Base-by-base conservation (phyloP, 768 basidiomycete species). In the Gloeostereum incarnatum region DNA sequence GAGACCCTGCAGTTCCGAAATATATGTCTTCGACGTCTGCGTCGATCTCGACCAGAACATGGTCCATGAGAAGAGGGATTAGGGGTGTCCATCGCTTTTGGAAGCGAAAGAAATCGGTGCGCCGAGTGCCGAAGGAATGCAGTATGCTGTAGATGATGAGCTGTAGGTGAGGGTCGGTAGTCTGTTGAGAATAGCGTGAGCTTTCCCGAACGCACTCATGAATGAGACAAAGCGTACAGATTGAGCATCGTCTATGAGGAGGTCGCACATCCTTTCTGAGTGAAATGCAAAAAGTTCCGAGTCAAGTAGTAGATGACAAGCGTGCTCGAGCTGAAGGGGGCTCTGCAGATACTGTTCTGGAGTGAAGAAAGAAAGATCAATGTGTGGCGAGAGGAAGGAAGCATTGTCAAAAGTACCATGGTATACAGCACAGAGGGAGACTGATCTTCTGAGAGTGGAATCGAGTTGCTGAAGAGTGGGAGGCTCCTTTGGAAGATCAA, bases 281-380 rank as follows among this genome's bases (percentile, higher is more conserved):
- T 97, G 91, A 51, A 86, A 93, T 2, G 73, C 58, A 50, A 97
- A 96, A 27, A 98, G 70, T 51, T 93, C 91, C 0, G 88, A 91
- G 38, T 78, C 74, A 29, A 93, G 63, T 9, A 98, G 62, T 21
- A 84, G 59, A 27, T 71, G 63, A 48, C 84, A 83, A 8, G 90
- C 90, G 54, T 91, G 82, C 44, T 90, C 77, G 32, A 97, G 69
- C 49, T 94, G 90, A 18, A 84, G 57, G 3, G 83, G 82, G 39
- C 76, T 81, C 44, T 88, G 81, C 27, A 98, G 68, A 58, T 88
- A 97, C 51, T 81, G 75, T 51, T 96, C 94, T 83, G 26, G 17
- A 11, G 36, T 64, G 45, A 16, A 10, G 24, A 22, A 35, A 14
- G 23, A 30, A 44, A 40, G 31, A 32, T 36, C 27, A 43, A n/a